Base-by-base conservation (phyloP, 805 yeast genomes). In the Sugiyamaella americana region DNA sequence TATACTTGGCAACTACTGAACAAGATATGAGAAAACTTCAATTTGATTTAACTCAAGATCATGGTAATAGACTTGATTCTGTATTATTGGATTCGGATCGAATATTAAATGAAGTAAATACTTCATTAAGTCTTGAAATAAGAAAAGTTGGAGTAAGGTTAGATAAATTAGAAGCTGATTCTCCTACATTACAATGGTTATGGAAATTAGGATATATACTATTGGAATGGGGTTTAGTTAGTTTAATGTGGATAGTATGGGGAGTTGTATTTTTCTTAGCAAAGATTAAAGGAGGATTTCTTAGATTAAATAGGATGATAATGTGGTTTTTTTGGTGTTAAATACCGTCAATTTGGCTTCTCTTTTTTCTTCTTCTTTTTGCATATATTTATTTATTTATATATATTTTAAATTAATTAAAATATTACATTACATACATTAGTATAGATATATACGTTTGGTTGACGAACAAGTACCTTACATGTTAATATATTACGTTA, bases 221-320 rank as follows among this genome's bases (percentile, higher is more conserved):
- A 5, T 45, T 58, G 19, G 61, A 58, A 46, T 58, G 58, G 57
- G 22, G 40, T 8, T 38, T 58, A 22, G 46, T 56, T 3, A 17
- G 47, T 11, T 23, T 58, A 34, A 58, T 58, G 59, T 58, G 62
- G 62, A 20, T 48, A 22, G 48, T 41, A 8, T 58, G 62, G 62
- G 52, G 51, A 21, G n/a, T 54, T 19, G 58, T 56, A n/a, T 43
- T 53, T 3, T 40, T 46, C 11, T 20, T 53, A 4, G 29, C 43
- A 19, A 23, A 44, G 10, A 30, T 47, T 37, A 51, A 43, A 34
- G 18, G 40, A 30, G n/a, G 45, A 3, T 17, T 57, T 10, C 21
- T 32, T 22, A 11, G 37, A 5, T 8, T 54, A 5, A 39, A 40
- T 30, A 16, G 29, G 6, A 34, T 43, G 4, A 24, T 56, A 6